Conservation (phyloP, 306 rosid species). For the Abrus pulchellus region DNA sequence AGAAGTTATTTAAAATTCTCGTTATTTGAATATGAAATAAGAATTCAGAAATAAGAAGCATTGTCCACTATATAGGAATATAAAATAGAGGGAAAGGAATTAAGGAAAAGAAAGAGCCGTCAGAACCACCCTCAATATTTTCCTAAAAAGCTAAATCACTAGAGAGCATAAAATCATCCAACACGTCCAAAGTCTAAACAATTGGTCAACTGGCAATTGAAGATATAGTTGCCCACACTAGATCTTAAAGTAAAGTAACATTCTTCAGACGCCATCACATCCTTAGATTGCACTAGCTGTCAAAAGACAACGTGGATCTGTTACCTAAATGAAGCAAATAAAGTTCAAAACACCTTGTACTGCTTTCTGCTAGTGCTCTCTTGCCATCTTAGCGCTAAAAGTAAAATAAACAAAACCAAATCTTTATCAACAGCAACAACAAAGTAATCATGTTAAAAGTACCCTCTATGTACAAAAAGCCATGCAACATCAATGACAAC, state of each 20-base stretch:
- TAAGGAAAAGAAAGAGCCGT: slow-evolving; percentile 35
- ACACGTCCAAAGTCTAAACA: slow-evolving; percentile 50
- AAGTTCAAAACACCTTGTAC: slow-evolving; percentile 49
- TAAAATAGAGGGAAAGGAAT: slow-evolving; percentile 38
- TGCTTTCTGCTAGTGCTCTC: slow-evolving; percentile 63
- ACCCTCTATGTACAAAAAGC: not conserved
- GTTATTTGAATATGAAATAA: slow-evolving; percentile 39
- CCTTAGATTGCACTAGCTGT: slow-evolving; percentile 52
- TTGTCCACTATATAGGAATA: slow-evolving; percentile 42
- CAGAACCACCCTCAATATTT: slow-evolving; percentile 37
- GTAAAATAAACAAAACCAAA: slow-evolving; percentile 36
- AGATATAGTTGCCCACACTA: slow-evolving; percentile 39
- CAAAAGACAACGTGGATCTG: slow-evolving; percentile 43
- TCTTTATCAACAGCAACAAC: slow-evolving; percentile 18
- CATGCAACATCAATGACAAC: slow-evolving; percentile 7
- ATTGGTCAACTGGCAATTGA: slow-evolving; percentile 38
- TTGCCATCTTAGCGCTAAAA: slow-evolving; percentile 83
- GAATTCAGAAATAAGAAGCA: slow-evolving; percentile 53
- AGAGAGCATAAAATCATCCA: slow-evolving; percentile 42
- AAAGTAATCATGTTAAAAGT: not conserved
- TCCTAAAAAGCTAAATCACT: slow-evolving; percentile 31
- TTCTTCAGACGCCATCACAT: slow-evolving; percentile 45
- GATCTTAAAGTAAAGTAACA: slow-evolving; percentile 40
- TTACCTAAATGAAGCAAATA: slow-evolving; percentile 45
- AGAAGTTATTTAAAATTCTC: slow-evolving; percentile 46